These are phyloP conservation scores for Patellifolia procumbens DNA, from an alignment of 179 eudicot genomes.

Conservation along the genomic window DNA sequence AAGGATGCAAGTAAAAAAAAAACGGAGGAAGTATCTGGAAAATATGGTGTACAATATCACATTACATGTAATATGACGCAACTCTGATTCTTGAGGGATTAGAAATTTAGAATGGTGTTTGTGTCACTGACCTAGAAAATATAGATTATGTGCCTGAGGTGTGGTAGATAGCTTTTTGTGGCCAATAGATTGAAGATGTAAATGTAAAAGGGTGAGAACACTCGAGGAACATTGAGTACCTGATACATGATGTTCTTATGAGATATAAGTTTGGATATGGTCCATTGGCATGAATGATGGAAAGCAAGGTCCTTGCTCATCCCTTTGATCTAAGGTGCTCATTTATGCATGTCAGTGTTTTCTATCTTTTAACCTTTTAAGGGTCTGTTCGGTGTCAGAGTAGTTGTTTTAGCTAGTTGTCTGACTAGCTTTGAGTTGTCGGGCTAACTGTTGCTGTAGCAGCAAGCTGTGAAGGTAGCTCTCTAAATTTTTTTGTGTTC, in stretches of 20 bases:
- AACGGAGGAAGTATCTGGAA: too few relatives aligned
- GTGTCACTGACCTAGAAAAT: neutral
- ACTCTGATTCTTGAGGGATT: neutral
- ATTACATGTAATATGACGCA: neutral
- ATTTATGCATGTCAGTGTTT: neutral
- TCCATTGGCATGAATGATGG: neutral
- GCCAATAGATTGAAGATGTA: neutral
- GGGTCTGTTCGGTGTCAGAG: neutral
- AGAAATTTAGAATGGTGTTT: neutral
- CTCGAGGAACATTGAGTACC: neutral
- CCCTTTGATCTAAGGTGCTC: neutral
- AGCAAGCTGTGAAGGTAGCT: too few relatives aligned
- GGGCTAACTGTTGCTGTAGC: too few relatives aligned
- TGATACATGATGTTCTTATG: neutral
- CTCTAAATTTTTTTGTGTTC: too few relatives aligned
- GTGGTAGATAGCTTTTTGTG: too few relatives aligned
- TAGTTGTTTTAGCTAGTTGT: neutral
- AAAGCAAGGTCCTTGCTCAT: neutral
- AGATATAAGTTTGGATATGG: neutral
- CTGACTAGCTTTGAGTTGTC: too few relatives aligned
- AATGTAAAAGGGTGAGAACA: neutral
- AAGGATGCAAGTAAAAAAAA: too few relatives aligned
- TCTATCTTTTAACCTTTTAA: neutral
- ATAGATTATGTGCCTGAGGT: neutral
- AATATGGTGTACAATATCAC: neutral